These are phyloP conservation scores for Onygenales sp. DNA, from an alignment of 2,329 filamentous ascomycete species.

Conservation along the genomic window DNA sequence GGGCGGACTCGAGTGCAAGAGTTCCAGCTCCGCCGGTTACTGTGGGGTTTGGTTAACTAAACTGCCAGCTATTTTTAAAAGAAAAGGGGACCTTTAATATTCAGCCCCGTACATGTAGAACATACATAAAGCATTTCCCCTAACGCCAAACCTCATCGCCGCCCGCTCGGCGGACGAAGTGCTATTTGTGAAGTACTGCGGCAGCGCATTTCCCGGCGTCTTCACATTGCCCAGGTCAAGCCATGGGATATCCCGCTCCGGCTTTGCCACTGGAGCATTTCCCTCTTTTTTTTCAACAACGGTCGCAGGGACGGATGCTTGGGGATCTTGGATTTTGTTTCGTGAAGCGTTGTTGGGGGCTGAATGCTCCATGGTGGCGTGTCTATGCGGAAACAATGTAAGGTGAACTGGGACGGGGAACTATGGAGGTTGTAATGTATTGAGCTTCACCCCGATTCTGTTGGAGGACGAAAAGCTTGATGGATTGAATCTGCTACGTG, in stretches of 20 bases:
- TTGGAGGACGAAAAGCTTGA: too few species aligned
- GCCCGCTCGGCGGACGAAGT: conserved; percentile 18
- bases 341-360: neutral
- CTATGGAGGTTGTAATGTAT: neutral
- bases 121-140: conserved; percentile 22
- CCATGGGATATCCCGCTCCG: conserved; percentile 12
- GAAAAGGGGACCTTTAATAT: conserved; percentile 1
- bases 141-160: conserved; percentile 19
- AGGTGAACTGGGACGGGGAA: neutral
- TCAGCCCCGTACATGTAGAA: conserved; percentile 2
- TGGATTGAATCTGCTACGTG: neutral
- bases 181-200: conserved; percentile 14
- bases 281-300: neutral
- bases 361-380: neutral
- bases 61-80: neutral
- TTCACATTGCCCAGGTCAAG: conserved; percentile 15
- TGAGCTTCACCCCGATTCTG: too few species aligned
- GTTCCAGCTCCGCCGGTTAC: conserved; percentile 60
- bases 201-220: conserved; percentile 19
- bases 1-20: conserved; percentile 48
- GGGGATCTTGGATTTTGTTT: neutral
- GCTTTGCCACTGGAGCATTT: neutral
- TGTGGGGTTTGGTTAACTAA: conserved; percentile 14
- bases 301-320: neutral
- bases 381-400: neutral